Conservation (phyloP, 306 rosid species). For the Senna tora region DNA sequence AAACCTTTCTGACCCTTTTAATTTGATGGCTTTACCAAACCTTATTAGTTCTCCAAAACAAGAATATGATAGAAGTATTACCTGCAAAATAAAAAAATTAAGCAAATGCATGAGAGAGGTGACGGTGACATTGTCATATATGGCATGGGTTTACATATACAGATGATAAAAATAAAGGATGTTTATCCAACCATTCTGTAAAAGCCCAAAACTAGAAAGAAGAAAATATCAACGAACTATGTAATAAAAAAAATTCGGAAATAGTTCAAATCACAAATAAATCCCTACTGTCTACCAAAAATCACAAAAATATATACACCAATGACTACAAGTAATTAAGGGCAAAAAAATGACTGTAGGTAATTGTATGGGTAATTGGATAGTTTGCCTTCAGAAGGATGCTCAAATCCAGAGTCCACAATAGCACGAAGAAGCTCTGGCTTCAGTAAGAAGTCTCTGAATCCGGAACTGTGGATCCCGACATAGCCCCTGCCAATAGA, state of each 20-base stretch:
- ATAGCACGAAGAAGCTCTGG: constrained; percentile 99
- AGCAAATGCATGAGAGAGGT: constrained; percentile 1
- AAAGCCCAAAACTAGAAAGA: background rate
- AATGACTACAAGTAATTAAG: background rate
- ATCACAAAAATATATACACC: background rate
- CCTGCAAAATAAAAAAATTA: constrained; percentile 58
- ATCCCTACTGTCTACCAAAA: background rate
- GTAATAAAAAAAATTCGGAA: background rate
- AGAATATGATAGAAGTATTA: constrained; percentile 66
- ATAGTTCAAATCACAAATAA: background rate
- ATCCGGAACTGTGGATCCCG: constrained; percentile 99
- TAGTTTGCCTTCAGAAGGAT: constrained; percentile 95
- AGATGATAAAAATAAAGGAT: background rate
- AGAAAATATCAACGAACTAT: background rate
- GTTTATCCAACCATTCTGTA: background rate
- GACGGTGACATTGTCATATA: background rate
- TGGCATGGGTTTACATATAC: background rate
- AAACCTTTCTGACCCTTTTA: constrained; percentile 66
- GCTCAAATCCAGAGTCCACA: constrained; percentile 99
- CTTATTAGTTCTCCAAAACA: constrained; percentile 70
- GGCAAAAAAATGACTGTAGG: too few relatives aligned
- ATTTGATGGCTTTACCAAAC: constrained; percentile 70
- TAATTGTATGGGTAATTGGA: background rate
- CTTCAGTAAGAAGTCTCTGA: constrained; percentile 97
- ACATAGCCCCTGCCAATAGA: constrained; percentile 77